These are phyloP conservation scores for Dalbergia cochinchinensis DNA, from an alignment of 306 rosid genomes.

Conservation along the genomic window DNA sequence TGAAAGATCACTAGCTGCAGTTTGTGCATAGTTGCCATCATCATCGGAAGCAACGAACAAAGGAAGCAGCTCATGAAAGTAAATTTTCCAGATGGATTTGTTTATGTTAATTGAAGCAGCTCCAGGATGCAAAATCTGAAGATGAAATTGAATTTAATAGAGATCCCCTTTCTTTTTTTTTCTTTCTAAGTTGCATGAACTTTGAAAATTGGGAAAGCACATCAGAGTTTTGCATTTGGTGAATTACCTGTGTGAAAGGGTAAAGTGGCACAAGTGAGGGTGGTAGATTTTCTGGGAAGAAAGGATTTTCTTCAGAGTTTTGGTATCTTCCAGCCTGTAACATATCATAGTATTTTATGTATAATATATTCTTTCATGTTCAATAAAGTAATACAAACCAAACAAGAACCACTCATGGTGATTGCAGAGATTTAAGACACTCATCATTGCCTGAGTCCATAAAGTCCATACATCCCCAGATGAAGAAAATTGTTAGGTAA, in stretches of 20 bases:
- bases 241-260: slow-evolving; percentile 63
- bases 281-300: slow-evolving; percentile 67
- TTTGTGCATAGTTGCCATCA: slow-evolving; percentile 87
- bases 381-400: slow-evolving; percentile 3
- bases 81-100: slow-evolving; percentile 73
- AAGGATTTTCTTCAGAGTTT: slow-evolving; percentile 85
- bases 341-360: slow-evolving; percentile 9
- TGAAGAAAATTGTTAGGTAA: slow-evolving; percentile 6
- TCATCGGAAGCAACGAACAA: slow-evolving; percentile 66
- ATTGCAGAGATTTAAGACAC: slow-evolving; percentile 5
- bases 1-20: slow-evolving; percentile 88
- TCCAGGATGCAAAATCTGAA: slow-evolving; percentile 73
- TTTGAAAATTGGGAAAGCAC: slow-evolving; percentile 3
- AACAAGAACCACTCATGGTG: slow-evolving; percentile 13
- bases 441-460: slow-evolving; percentile 6
- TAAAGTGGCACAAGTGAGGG: slow-evolving; percentile 64
- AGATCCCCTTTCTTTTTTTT: slow-evolving; percentile 11
- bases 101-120: slow-evolving; percentile 77
- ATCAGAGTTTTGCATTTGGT: background rate
- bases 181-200: background rate
- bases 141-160: slow-evolving; percentile 19
- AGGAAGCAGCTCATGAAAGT: slow-evolving; percentile 73
- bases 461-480: background rate
- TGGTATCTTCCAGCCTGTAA: slow-evolving; percentile 85
- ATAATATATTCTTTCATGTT: slow-evolving; percentile 15